Conservation (phyloP, 2,329 filamentous ascomycete species). For the Diaporthe sp. region DNA sequence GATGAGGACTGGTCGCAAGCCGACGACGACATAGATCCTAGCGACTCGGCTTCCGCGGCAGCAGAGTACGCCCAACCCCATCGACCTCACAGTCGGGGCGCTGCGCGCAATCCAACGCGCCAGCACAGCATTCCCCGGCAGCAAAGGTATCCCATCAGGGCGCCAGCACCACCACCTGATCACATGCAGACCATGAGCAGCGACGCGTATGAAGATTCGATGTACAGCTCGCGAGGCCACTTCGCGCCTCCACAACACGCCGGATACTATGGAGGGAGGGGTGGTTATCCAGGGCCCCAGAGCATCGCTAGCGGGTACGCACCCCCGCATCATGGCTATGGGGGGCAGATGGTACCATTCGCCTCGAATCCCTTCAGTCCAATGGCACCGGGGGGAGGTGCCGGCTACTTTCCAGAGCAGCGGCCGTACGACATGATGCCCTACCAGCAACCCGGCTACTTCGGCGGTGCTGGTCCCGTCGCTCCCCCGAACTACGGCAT, state of each 20-base stretch:
- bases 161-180: conserved; percentile 49
- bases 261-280: conserved; percentile 44
- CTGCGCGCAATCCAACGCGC: conserved; percentile 51
- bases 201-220: conserved; percentile 70
- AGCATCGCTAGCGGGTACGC: conserved; percentile 59
- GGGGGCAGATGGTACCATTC: conserved; percentile 61
- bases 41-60: conserved; percentile 66
- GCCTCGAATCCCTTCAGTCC: conserved; percentile 55
- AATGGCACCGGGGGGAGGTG: conserved; percentile 50
- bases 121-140: conserved; percentile 50
- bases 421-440: conserved; percentile 63
- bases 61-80: conserved; percentile 46
- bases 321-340: conserved; percentile 46
- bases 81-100: conserved; percentile 44
- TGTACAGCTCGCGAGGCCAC: conserved; percentile 47
- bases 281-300: conserved; percentile 52
- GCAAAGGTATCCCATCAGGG: conserved; percentile 43
- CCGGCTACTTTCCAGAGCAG: conserved; percentile 54
- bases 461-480: conserved; percentile 42
- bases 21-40: conserved; percentile 64
- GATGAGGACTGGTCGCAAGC: conserved; percentile 49
- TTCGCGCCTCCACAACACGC: conserved; percentile 45
- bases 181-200: conserved; percentile 59
- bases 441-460: conserved; percentile 53
- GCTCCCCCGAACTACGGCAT: conserved; percentile 39